These are phyloP conservation scores for Polytrichum commune DNA, from an alignment of 225 moss, liverwort and hornwort genomes.

Conservation along the genomic window DNA sequence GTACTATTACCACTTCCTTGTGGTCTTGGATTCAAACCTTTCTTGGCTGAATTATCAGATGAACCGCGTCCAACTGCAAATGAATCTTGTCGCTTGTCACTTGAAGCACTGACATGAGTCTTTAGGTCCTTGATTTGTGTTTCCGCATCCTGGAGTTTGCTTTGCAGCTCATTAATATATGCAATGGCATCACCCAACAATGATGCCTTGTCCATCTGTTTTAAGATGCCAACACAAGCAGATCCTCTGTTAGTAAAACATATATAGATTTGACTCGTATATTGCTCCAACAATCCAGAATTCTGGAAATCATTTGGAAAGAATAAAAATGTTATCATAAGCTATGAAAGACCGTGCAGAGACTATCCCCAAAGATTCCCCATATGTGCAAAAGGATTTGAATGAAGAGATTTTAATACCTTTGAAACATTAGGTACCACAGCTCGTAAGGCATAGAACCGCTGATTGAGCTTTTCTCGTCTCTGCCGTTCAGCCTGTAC, in stretches of 20 bases:
- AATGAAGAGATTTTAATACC: constrained; percentile 25
- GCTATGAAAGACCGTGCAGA: no score
- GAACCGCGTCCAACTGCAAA: constrained; percentile 25
- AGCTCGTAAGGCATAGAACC: constrained; percentile 83
- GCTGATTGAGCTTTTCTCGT: constrained; percentile 90
- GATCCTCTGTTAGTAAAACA: neutral
- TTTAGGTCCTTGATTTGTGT: constrained; percentile 60
- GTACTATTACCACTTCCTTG: constrained; percentile 46
- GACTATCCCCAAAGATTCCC: no score
- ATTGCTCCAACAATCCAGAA: no score
- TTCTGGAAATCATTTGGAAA: no score
- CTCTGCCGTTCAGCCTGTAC: constrained; percentile 90
- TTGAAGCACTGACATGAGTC: constrained; percentile 23
- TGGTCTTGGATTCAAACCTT: constrained; percentile 31
- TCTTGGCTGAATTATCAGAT: constrained; percentile 22
- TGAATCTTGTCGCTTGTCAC: constrained; percentile 47
- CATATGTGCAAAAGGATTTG: neutral
- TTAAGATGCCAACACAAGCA: neutral
- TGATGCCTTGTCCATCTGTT: constrained; percentile 88
- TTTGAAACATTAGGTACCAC: constrained; percentile 96
- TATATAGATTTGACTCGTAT: no score
- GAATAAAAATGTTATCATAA: no score
- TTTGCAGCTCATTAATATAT: constrained; percentile 79
- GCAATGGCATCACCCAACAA: constrained; percentile 88
- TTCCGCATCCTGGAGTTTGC: constrained; percentile 64